These are phyloP conservation scores for Pistacia integerrima DNA, from an alignment of 345 rosid species.

Conservation along the genomic window DNA sequence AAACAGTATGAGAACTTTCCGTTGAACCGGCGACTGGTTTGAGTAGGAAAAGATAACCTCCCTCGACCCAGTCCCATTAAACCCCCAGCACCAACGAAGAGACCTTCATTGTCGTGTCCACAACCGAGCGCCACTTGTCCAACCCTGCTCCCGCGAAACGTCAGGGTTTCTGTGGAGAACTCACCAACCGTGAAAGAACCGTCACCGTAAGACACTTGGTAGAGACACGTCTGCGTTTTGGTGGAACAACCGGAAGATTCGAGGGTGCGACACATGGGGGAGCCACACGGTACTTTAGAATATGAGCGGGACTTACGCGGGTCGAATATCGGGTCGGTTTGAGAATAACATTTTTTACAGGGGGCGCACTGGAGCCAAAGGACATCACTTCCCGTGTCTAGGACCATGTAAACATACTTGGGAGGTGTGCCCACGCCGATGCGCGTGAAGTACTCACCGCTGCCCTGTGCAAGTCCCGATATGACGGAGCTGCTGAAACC, in stretches of 20 bases:
- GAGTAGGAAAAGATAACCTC: constrained; percentile 74
- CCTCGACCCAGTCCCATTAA: constrained; percentile 92
- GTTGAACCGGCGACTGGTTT: constrained; percentile 76
- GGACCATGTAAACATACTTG: constrained; percentile 76
- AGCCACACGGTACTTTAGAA: constrained; percentile 56
- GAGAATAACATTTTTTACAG: constrained; percentile 82
- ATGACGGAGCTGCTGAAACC: constrained; percentile 74
- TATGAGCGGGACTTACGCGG: constrained; percentile 73
- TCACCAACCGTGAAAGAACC: constrained; percentile 91
- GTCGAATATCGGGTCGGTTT: constrained; percentile 81
- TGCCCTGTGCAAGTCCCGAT: constrained; percentile 92
- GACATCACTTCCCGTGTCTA: constrained; percentile 94
- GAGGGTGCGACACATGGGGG: constrained; percentile 61
- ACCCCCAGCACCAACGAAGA: constrained; percentile 94
- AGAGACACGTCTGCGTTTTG: constrained; percentile 58
- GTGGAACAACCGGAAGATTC: constrained; percentile 65
- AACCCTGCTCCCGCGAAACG: constrained; percentile 67
- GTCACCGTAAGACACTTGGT: constrained; percentile 91
- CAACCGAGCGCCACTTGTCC: constrained; percentile 79
- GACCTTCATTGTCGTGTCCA: constrained; percentile 92
- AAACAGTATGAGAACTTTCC: constrained; percentile 86
- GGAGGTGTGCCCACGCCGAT: constrained; percentile 92
- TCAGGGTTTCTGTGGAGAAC: constrained; percentile 83
- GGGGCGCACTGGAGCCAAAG: constrained; percentile 98
- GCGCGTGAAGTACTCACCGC: constrained; percentile 98